These are phyloP conservation scores for Diaporthe vaccinii DNA, from an alignment of 2,329 filamentous ascomycete genomes.

Conservation along the genomic window DNA sequence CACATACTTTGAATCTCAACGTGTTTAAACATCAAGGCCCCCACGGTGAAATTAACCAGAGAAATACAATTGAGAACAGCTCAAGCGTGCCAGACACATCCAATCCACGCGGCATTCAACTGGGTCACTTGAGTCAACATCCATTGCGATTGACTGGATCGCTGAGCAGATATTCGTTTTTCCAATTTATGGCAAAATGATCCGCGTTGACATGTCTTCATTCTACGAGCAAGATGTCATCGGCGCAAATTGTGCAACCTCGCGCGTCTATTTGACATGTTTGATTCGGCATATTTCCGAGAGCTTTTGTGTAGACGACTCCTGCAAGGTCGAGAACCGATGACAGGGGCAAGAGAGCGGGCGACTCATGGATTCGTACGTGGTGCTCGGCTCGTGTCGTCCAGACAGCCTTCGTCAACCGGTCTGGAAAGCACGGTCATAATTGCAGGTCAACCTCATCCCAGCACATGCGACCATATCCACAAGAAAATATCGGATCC, in stretches of 20 bases:
- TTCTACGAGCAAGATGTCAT: neutral
- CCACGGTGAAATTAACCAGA: neutral
- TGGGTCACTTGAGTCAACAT: neutral
- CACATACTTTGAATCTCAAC: too few relatives aligned
- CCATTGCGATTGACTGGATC: neutral
- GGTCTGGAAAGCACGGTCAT: neutral
- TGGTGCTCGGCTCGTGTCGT: neutral
- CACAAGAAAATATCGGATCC: slow-evolving; percentile 30
- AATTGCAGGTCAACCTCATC: neutral
- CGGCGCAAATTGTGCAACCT: neutral
- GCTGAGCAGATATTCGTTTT: neutral
- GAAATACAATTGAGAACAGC: neutral
- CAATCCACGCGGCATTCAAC: neutral
- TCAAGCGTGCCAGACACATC: too few relatives aligned
- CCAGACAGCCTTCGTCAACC: neutral
- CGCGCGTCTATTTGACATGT: neutral
- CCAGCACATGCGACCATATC: slow-evolving; percentile 30
- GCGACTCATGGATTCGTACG: neutral
- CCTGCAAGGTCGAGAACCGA: neutral
- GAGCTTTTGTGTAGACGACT: neutral
- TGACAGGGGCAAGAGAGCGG: neutral
- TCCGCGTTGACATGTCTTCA: neutral
- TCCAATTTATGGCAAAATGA: neutral
- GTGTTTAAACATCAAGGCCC: neutral
- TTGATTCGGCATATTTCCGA: neutral